phyloP scores from a whole-genome alignment of 371 early-diverging fungal genomes.

The Mortierella sp. region DNA sequence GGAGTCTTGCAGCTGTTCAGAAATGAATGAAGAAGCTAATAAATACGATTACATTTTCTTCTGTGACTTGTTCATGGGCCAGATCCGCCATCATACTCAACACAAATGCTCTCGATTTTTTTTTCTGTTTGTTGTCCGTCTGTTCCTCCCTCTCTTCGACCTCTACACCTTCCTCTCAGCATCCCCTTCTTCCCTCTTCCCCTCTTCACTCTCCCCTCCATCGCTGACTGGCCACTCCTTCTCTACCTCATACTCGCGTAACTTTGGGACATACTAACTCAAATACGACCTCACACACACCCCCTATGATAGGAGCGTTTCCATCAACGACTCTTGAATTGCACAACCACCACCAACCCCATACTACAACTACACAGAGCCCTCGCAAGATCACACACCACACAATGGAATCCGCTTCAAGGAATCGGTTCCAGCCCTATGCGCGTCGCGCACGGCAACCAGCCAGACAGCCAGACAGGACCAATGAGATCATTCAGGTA shows the following conservation, averaged over 20 bases:
- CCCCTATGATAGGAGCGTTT: background rate
- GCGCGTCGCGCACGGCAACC: constrained; percentile 18
- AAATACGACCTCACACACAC: background rate
- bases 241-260: background rate
- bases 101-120: background rate
- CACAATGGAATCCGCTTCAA: constrained; percentile 8
- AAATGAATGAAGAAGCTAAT: background rate
- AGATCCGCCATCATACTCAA: no score
- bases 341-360: background rate
- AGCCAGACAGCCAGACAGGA: background rate
- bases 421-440: constrained; percentile 31
- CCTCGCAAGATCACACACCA: background rate
- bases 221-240: no score
- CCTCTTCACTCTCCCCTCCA: background rate
- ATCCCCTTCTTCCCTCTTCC: background rate
- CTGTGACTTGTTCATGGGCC: background rate
- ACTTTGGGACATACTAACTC: background rate
- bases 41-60: background rate
- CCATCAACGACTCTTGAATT: background rate
- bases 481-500: background rate
- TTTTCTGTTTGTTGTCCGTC: background rate
- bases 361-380: background rate
- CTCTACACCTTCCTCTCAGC: background rate
- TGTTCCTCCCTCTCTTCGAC: background rate
- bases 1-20: constrained; percentile 21